phyloP scores from a whole-genome alignment of 192 early-diverging fungal genomes.

The Jimgerdemannia flammicorona region DNA sequence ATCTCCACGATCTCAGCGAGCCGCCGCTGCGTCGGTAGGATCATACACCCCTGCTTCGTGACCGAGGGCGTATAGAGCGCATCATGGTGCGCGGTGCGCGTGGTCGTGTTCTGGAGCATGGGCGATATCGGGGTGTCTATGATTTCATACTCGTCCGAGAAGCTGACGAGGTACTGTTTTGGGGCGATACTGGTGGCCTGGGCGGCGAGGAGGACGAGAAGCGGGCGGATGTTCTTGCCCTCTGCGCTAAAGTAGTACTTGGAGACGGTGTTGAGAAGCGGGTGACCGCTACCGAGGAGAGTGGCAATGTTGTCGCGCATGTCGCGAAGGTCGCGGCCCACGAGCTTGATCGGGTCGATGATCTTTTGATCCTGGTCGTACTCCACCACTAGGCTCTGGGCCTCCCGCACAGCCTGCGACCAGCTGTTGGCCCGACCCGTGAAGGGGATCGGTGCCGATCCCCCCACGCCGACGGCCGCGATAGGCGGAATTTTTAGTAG shows the following conservation, averaged over 20 bases:
- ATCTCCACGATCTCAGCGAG: slow-evolving; percentile 97
- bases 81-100: slow-evolving; percentile 1
- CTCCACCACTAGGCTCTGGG: slow-evolving; percentile 44
- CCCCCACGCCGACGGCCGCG: too few species aligned
- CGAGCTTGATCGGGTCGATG: slow-evolving; percentile 71
- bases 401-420: slow-evolving; percentile 49
- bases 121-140: slow-evolving; percentile 63
- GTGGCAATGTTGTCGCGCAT: slow-evolving; percentile 82
- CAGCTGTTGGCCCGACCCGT: slow-evolving; percentile 33
- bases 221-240: slow-evolving; percentile 90
- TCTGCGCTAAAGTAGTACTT: slow-evolving; percentile 86
- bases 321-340: slow-evolving; percentile 80
- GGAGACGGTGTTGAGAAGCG: slow-evolving; percentile 83
- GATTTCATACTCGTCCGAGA: slow-evolving; percentile 46
- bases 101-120: slow-evolving; percentile 26
- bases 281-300: slow-evolving; percentile 83
- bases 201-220: slow-evolving; percentile 87
- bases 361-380: slow-evolving; percentile 24
- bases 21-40: slow-evolving; percentile 85
- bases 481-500: not conserved
- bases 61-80: slow-evolving; percentile 24
- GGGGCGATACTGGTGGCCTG: slow-evolving; percentile 75
- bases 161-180: slow-evolving; percentile 33
- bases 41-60: slow-evolving; percentile 29
- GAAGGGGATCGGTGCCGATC: slow-evolving; percentile 10